A percentile compares a stretch with the other conserved stretches of the same genome.
Conservation (phyloP, 2,329 filamentous ascomycete species). For the Scedosporium boydii region DNA sequence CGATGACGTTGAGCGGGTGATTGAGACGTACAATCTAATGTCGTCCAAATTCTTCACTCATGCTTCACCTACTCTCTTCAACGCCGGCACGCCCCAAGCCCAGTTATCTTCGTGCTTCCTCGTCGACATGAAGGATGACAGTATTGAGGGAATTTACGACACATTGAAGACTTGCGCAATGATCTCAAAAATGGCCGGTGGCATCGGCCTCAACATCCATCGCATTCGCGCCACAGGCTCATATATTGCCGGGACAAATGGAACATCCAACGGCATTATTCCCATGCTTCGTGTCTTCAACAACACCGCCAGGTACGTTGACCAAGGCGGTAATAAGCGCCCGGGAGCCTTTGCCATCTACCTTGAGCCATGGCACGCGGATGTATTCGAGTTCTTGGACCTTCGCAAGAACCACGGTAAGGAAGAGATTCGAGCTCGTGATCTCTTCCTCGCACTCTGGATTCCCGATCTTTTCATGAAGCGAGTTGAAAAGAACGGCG, state of each 20-base stretch:
- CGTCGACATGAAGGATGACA: constrained; percentile 99
- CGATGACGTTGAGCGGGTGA: constrained; percentile 84
- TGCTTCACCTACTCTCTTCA: constrained; percentile 95
- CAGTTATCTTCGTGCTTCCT: constrained; percentile 98
- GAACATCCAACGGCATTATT: constrained; percentile 92
- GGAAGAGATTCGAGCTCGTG: constrained; percentile 92
- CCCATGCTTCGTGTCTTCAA: constrained; percentile 99
- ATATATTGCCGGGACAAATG: constrained; percentile 96
- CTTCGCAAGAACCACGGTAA: constrained; percentile 99
- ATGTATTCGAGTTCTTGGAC: constrained; percentile 95
- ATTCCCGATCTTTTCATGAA: constrained; percentile 99
- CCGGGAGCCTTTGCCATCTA: constrained; percentile 98
- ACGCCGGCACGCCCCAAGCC: constrained; percentile 86
- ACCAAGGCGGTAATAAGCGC: constrained; percentile 98
- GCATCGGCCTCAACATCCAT: constrained; percentile 94
- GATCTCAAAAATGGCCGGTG: constrained; percentile 99
- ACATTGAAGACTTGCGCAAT: constrained; percentile 98
- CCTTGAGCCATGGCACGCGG: constrained; percentile 96
- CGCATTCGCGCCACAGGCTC: constrained; percentile 95
- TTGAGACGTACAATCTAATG: constrained; percentile 99
- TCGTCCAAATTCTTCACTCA: constrained; percentile 98
- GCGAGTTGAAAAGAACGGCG: constrained; percentile 90
- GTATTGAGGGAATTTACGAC: constrained; percentile 98
- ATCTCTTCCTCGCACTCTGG: constrained; percentile 96
- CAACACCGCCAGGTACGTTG: constrained; percentile 97